phyloP scores from a whole-genome alignment of 2,329 filamentous ascomycete species.

The Aspergillus ochraceus region DNA sequence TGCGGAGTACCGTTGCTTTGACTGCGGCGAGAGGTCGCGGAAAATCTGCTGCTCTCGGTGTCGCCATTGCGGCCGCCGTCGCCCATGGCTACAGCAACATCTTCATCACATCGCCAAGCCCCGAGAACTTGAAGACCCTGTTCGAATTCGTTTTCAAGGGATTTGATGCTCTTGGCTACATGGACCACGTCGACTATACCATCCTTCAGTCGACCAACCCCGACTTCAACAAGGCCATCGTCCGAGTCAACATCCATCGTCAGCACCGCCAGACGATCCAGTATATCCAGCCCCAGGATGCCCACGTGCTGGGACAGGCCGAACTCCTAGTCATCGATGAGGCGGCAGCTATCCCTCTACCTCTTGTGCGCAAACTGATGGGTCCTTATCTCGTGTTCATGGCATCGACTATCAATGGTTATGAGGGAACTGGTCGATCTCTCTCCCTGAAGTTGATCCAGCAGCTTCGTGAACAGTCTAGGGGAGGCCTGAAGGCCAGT shows the following conservation, averaged over 20 bases:
- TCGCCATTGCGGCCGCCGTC: conserved; percentile 89
- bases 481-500: conserved; percentile 58
- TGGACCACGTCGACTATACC: conserved; percentile 94
- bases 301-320: conserved; percentile 90
- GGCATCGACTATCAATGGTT: conserved; percentile 98
- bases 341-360: conserved; percentile 91
- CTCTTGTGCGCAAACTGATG: conserved; percentile 89
- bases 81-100: conserved; percentile 98
- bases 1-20: conserved; percentile 88
- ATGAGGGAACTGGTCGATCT: conserved; percentile 94
- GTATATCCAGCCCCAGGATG: conserved; percentile 95
- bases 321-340: conserved; percentile 96
- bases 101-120: conserved; percentile 96
- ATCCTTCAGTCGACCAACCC: conserved; percentile 98
- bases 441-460: conserved; percentile 96
- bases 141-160: conserved; percentile 99
- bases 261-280: conserved; percentile 97
- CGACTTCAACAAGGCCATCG: conserved; percentile 98
- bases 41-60: conserved; percentile 93
- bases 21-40: conserved; percentile 93
- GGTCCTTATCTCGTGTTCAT: conserved; percentile 98
- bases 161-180: conserved; percentile 90
- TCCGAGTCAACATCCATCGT: conserved; percentile 91
- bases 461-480: conserved; percentile 89
- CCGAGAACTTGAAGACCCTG: conserved; percentile 96